phyloP scores from a whole-genome alignment of 257 asterid genomes.

The Ballota nigra region DNA sequence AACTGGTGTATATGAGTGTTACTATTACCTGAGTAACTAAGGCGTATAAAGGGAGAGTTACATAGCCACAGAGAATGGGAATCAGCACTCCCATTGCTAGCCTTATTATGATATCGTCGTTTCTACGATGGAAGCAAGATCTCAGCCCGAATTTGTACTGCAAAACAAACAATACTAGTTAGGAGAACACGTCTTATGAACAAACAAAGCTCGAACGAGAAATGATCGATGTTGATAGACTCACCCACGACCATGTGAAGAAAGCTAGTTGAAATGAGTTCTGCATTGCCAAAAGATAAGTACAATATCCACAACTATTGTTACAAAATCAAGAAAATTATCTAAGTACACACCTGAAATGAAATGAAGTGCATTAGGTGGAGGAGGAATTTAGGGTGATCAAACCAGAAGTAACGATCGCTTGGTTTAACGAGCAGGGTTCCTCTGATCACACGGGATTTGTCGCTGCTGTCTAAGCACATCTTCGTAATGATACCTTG shows the following conservation, averaged over 20 bases:
- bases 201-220: not conserved
- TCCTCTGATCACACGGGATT: conserved; percentile 55
- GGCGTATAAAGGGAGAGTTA: conserved; percentile 68
- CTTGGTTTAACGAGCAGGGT: conserved; percentile 58
- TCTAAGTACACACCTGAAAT: conserved; percentile 52
- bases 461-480: conserved; percentile 59
- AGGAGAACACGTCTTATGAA: not conserved
- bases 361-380: conserved; percentile 71
- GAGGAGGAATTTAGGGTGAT: conserved; percentile 58
- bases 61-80: conserved; percentile 74
- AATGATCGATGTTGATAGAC: conserved; percentile 10
- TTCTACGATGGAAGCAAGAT: conserved; percentile 67
- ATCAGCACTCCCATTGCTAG: conserved; percentile 51
- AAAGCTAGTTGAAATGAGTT: conserved; percentile 79
- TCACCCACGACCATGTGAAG: conserved; percentile 76
- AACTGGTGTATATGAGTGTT: not conserved
- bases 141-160: conserved; percentile 57
- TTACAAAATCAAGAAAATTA: not conserved
- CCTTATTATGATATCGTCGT: conserved; percentile 51
- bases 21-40: conserved; percentile 59
- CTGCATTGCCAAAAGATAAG: conserved; percentile 34
- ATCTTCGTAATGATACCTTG: conserved; percentile 68
- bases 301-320: not conserved
- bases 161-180: conserved; percentile 5
- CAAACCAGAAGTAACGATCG: conserved; percentile 73